phyloP scores from a whole-genome alignment of 2,329 filamentous ascomycete species.

The Clarireedia monteithiana region DNA sequence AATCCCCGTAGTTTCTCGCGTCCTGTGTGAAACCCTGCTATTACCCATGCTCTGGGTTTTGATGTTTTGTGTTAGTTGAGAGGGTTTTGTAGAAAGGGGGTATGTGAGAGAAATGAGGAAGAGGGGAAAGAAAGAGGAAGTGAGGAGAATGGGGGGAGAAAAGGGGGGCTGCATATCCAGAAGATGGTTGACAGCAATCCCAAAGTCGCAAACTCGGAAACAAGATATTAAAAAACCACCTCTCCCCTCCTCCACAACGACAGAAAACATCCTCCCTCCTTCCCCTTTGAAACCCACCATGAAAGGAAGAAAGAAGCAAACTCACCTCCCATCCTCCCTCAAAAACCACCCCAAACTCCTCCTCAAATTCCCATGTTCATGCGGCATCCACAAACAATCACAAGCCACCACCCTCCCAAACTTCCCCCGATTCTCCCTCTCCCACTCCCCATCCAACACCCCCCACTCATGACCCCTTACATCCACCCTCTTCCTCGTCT shows the following conservation, averaged over 20 bases:
- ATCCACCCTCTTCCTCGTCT: slow-evolving; percentile 34
- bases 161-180: neutral
- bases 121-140: too few species aligned
- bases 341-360: slow-evolving; percentile 58
- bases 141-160: neutral
- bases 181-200: neutral
- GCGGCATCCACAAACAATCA: slow-evolving; percentile 70
- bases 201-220: neutral
- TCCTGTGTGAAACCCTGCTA: slow-evolving; percentile 67
- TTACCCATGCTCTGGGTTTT: slow-evolving; percentile 43
- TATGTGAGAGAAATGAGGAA: too few species aligned
- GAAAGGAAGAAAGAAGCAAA: neutral
- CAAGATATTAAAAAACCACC: neutral
- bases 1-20: slow-evolving; percentile 57
- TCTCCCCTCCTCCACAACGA: neutral
- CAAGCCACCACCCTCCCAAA: slow-evolving; percentile 61
- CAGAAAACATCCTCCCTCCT: neutral
- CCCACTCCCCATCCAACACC: slow-evolving; percentile 30
- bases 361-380: slow-evolving; percentile 60
- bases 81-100: neutral
- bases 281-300: neutral
- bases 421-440: slow-evolving; percentile 25
- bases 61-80: neutral
- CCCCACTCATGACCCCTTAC: slow-evolving; percentile 62
- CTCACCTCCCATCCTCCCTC: slow-evolving; percentile 32